phyloP scores from a whole-genome alignment of 352 stramenopile genomes.

The Phytophthora fragariaefolia region DNA sequence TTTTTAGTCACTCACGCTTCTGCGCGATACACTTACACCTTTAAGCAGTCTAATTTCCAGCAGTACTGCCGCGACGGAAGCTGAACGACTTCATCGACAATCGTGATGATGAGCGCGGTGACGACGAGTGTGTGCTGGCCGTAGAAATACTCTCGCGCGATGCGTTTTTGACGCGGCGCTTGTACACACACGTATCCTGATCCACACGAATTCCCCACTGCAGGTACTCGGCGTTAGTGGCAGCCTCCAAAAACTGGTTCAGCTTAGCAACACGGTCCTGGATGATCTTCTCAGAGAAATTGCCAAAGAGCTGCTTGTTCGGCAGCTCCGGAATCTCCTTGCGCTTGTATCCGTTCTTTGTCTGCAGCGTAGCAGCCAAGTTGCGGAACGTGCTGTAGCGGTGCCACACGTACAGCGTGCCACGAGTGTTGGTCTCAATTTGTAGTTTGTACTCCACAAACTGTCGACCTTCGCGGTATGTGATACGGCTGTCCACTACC shows the following conservation, averaged over 20 bases:
- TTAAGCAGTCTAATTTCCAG: slow-evolving; percentile 48
- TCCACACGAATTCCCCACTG: slow-evolving; percentile 82
- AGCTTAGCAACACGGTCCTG: slow-evolving; percentile 75
- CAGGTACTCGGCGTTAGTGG: slow-evolving; percentile 74
- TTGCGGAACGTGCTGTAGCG: slow-evolving; percentile 86
- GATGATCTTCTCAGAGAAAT: slow-evolving; percentile 81
- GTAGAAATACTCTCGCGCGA: slow-evolving; percentile 54
- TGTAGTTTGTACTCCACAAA: slow-evolving; percentile 83
- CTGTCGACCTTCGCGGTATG: slow-evolving; percentile 67
- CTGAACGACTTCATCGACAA: slow-evolving; percentile 78
- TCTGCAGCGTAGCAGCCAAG: slow-evolving; percentile 68
- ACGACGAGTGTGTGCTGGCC: slow-evolving; percentile 56
- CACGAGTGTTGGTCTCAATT: slow-evolving; percentile 75
- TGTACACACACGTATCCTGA: slow-evolving; percentile 79
- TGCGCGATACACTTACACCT: slow-evolving; percentile 39
- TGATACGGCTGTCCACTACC: slow-evolving; percentile 76
- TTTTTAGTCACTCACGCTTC: slow-evolving; percentile 27
- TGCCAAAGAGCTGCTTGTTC: slow-evolving; percentile 78
- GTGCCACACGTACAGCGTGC: slow-evolving; percentile 76
- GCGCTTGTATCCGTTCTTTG: slow-evolving; percentile 79
- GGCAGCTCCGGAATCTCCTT: slow-evolving; percentile 79
- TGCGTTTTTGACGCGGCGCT: slow-evolving; percentile 66
- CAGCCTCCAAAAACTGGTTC: slow-evolving; percentile 79
- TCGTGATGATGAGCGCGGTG: slow-evolving; percentile 62
- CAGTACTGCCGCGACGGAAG: slow-evolving; percentile 68